Percentiles rank a stretch among this genome's conserved stretches.
phyloP scores from a whole-genome alignment of 768 basidiomycete species.

The Mycena kentingensis region DNA sequence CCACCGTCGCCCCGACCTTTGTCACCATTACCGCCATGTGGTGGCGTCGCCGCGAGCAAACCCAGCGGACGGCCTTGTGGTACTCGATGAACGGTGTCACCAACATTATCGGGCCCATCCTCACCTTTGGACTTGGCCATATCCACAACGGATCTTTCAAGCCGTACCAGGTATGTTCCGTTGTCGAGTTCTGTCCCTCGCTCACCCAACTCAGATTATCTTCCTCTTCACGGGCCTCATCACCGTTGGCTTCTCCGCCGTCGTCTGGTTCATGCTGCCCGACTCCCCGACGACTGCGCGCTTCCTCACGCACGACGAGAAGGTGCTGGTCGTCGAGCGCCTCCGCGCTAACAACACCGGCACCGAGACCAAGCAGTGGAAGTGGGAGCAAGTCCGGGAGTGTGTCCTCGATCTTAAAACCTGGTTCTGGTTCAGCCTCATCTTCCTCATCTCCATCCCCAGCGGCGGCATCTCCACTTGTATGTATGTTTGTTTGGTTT shows the following conservation, averaged over 20 bases:
- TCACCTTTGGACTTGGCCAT: constrained; percentile 19
- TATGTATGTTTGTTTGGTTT: background rate
- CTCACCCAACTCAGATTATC: constrained; percentile 11
- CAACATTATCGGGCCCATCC: constrained; percentile 14
- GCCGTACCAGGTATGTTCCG: constrained; percentile 16
- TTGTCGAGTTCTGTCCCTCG: background rate
- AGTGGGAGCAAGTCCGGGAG: constrained; percentile 19
- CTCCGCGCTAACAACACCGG: constrained; percentile 25
- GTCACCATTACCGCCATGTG: constrained; percentile 26
- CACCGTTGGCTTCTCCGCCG: constrained; percentile 16
- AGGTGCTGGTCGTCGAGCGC: constrained; percentile 20
- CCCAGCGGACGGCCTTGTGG: constrained; percentile 17
- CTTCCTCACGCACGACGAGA: constrained; percentile 21
- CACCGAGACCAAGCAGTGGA: constrained; percentile 32
- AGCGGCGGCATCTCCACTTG: too few species aligned
- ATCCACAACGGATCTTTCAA: constrained; percentile 13
- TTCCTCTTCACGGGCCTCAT: constrained; percentile 21
- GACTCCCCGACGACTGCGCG: constrained; percentile 20
- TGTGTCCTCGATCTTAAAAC: constrained; percentile 21
- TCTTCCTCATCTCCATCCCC: constrained; percentile 24
- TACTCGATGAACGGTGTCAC: constrained; percentile 23
- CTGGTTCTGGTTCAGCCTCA: constrained; percentile 19
- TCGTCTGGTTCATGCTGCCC: constrained; percentile 20
- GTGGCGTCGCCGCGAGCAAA: constrained; percentile 24
- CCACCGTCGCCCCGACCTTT: constrained; percentile 18